Conservation (phyloP, 1,284 basidiomycete genomes). For the Pascua guehoae region DNA sequence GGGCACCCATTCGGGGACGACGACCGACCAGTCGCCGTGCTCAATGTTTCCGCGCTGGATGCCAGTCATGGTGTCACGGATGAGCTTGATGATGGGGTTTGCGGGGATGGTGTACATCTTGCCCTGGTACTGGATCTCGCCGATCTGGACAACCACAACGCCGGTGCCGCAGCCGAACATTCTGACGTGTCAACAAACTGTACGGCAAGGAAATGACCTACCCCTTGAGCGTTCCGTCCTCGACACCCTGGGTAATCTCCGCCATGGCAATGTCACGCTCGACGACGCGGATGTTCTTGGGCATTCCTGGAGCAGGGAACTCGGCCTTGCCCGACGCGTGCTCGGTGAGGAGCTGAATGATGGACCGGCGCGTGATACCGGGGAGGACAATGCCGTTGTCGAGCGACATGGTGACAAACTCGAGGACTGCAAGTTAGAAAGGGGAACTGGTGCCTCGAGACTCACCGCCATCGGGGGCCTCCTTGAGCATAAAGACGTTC, state of each 20-base stretch:
- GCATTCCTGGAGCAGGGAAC: conserved; percentile 37
- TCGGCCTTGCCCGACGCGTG: conserved; percentile 34
- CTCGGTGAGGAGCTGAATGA: conserved; percentile 38
- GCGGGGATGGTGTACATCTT: conserved; percentile 32
- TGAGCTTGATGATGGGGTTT: conserved; percentile 36
- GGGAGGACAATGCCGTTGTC: conserved; percentile 47
- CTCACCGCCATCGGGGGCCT: conserved; percentile 40
- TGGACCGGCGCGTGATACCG: conserved; percentile 42
- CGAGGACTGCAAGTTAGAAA: conserved; percentile 25
- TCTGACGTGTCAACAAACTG: background rate
- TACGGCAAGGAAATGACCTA: conserved; percentile 12
- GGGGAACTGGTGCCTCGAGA: background rate
- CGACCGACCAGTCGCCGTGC: conserved; percentile 35
- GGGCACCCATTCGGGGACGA: conserved; percentile 37
- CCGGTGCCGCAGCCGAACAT: conserved; percentile 44
- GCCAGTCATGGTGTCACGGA: conserved; percentile 41
- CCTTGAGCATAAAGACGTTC: conserved; percentile 46
- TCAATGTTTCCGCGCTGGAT: conserved; percentile 40
- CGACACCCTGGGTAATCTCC: conserved; percentile 34
- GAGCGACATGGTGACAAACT: conserved; percentile 45
- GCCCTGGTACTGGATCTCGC: conserved; percentile 33
- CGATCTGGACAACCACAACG: conserved; percentile 40
- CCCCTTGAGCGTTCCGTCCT: conserved; percentile 42
- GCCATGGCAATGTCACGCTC: conserved; percentile 45
- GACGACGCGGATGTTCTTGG: conserved; percentile 42